These are phyloP conservation scores for Gigaspora rosea DNA, from an alignment of 192 early-diverging fungal species.

Conservation along the genomic window DNA sequence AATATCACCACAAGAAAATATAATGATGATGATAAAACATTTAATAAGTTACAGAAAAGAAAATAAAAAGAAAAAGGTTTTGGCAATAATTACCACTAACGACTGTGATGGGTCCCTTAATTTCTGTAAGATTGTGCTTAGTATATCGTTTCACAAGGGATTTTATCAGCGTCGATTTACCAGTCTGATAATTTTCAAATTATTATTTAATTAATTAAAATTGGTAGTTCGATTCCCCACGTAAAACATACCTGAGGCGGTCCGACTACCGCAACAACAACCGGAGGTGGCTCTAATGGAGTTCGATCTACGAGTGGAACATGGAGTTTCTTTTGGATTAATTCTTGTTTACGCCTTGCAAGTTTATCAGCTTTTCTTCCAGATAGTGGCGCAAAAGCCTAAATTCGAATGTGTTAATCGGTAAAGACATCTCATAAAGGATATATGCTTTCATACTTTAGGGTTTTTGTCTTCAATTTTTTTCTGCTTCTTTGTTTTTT, in stretches of 20 bases:
- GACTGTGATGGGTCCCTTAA: conserved; percentile 96
- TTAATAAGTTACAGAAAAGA: conserved; percentile 15
- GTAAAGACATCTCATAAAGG: not conserved
- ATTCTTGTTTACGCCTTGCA: conserved; percentile 81
- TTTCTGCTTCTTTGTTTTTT: conserved; percentile 73
- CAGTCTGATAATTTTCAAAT: conserved; percentile 55
- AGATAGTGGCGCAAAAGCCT: conserved; percentile 77
- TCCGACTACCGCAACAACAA: conserved; percentile 94
- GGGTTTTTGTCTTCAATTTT: conserved; percentile 86
- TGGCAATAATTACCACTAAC: conserved; percentile 67
- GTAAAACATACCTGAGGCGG: conserved; percentile 73
- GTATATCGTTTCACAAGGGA: conserved; percentile 95
- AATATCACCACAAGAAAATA: not conserved
- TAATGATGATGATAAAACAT: not conserved
- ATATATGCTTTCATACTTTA: conserved; percentile 54
- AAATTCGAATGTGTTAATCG: not conserved
- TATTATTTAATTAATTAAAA: too few species aligned
- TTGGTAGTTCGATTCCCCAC: not conserved
- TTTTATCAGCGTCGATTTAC: conserved; percentile 96
- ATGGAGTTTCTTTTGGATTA: conserved; percentile 89
- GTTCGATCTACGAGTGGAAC: conserved; percentile 95
- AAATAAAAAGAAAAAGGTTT: not conserved
- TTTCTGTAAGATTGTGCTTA: conserved; percentile 87
- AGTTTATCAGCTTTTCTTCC: conserved; percentile 74
- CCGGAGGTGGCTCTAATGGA: conserved; percentile 85